Percentiles rank a stretch among this genome's conserved stretches.
phyloP scores from a whole-genome alignment of 768 basidiomycete genomes.

The Boletus pseudo-olivaceus region DNA sequence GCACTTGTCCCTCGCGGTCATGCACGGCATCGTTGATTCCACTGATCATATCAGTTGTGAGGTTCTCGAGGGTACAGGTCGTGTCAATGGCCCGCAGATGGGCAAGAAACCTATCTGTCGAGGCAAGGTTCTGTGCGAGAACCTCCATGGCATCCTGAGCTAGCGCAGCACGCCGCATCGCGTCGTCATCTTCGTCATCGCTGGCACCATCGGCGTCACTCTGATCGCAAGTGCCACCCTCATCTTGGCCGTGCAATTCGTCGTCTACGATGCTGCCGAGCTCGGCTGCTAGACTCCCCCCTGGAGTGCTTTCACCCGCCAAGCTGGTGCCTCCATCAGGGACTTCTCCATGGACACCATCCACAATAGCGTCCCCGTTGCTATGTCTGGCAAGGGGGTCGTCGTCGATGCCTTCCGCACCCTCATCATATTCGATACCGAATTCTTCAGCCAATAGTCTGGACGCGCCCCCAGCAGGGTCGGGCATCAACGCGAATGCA shows the following conservation, averaged over 20 bases:
- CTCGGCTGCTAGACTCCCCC: constrained; percentile 22
- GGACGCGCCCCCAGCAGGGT: constrained; percentile 68
- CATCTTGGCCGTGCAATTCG: constrained; percentile 11
- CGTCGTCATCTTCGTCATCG: constrained; percentile 31
- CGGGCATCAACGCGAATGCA: constrained; percentile 83
- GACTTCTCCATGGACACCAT: constrained; percentile 31
- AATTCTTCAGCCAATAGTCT: constrained; percentile 83
- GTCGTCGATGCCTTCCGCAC: constrained; percentile 71
- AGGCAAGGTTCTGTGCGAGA: constrained; percentile 69
- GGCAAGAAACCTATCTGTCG: constrained; percentile 71
- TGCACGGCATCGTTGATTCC: constrained; percentile 70
- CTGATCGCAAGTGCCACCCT: constrained; percentile 9
- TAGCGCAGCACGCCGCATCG: constrained; percentile 18
- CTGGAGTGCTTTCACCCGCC: constrained; percentile 26
- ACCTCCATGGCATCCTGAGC: constrained; percentile 65
- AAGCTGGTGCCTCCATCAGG: constrained; percentile 35
- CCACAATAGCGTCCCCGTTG: constrained; percentile 26
- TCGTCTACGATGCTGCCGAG: constrained; percentile 21
- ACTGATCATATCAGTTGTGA: constrained; percentile 75
- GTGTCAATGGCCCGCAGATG: constrained; percentile 69
- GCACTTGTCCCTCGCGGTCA: constrained; percentile 78
- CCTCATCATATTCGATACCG: constrained; percentile 86
- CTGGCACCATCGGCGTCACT: constrained; percentile 9
- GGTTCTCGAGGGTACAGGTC: constrained; percentile 50
- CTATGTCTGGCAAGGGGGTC: constrained; percentile 24